Evolutionary conservation across 257 asterid species (phyloP).

Genomic region (Petrea volubilis): DNA sequence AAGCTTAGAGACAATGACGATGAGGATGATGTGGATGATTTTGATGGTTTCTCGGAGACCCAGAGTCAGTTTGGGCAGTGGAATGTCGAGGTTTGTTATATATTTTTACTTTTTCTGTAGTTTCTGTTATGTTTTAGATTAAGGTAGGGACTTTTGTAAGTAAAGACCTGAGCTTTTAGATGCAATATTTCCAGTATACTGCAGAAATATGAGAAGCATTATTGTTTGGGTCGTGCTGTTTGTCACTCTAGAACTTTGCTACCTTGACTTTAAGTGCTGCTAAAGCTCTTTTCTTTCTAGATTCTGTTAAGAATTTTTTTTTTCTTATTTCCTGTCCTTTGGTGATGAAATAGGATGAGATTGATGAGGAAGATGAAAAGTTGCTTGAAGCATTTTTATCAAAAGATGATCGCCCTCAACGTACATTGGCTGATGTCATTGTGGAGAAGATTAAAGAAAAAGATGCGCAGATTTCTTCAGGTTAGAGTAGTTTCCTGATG

Average conservation of each 20-base stretch:
- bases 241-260: too few relatives aligned
- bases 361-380: slow-evolving; percentile 74
- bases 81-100: slow-evolving; percentile 55
- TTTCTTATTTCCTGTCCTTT: not conserved
- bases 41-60: slow-evolving; percentile 67
- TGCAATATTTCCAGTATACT: not conserved
- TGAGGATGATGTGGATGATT: slow-evolving; percentile 69
- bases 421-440: slow-evolving; percentile 80
- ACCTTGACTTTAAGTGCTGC: not conserved
- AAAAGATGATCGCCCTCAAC: slow-evolving; percentile 60
- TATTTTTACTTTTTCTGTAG: not conserved
- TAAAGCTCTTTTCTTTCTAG: not conserved
- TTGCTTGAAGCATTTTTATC: slow-evolving; percentile 73
- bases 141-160: not conserved
- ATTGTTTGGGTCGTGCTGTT: not conserved
- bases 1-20: slow-evolving; percentile 41
- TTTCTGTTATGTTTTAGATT: not conserved
- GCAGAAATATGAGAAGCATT: not conserved
- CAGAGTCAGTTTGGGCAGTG: slow-evolving; percentile 63
- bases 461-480: slow-evolving; percentile 80
- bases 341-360: slow-evolving; percentile 47
- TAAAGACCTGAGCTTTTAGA: not conserved
- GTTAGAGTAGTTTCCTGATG: slow-evolving; percentile 31
- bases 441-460: slow-evolving; percentile 68
- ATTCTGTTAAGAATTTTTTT: not conserved